These are phyloP conservation scores for Trematosphaeria pertusa DNA, from an alignment of 2,329 filamentous ascomycete genomes.

Conservation along the genomic window DNA sequence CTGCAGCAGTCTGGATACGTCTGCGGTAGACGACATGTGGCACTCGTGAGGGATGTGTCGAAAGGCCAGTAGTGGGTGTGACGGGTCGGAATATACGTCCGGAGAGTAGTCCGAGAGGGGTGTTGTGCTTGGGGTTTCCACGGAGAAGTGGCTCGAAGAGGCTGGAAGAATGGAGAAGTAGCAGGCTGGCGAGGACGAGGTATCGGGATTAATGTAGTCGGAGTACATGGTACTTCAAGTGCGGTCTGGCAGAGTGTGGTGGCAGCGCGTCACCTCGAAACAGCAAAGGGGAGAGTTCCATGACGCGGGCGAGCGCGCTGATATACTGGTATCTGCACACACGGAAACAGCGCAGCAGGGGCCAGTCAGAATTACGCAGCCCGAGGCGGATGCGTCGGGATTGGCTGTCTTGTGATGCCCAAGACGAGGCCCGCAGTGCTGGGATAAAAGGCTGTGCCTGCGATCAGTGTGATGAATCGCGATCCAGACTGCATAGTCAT, in stretches of 20 bases:
- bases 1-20: constrained; percentile 47
- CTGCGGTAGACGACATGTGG: constrained; percentile 30
- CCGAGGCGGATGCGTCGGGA: too few species aligned
- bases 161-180: constrained; percentile 41
- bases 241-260: background rate
- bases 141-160: constrained; percentile 37
- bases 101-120: constrained; percentile 31
- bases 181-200: constrained; percentile 29
- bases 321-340: too few species aligned
- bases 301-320: constrained; percentile 9
- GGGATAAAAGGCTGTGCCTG: too few species aligned
- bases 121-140: constrained; percentile 38
- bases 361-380: too few species aligned
- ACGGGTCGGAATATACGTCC: constrained; percentile 36
- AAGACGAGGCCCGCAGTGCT: too few species aligned
- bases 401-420: too few species aligned
- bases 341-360: too few species aligned
- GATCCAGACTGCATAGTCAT: too few species aligned
- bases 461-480: too few species aligned
- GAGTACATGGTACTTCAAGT: constrained; percentile 16
- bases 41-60: constrained; percentile 20
- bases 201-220: constrained; percentile 7
- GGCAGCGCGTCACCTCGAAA: constrained; percentile 1
- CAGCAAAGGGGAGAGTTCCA: background rate
- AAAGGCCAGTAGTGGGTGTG: constrained; percentile 45